Evolutionary conservation across 208 protist genomes (phyloP).

Genomic region (Trypanosoma lewisi): DNA sequence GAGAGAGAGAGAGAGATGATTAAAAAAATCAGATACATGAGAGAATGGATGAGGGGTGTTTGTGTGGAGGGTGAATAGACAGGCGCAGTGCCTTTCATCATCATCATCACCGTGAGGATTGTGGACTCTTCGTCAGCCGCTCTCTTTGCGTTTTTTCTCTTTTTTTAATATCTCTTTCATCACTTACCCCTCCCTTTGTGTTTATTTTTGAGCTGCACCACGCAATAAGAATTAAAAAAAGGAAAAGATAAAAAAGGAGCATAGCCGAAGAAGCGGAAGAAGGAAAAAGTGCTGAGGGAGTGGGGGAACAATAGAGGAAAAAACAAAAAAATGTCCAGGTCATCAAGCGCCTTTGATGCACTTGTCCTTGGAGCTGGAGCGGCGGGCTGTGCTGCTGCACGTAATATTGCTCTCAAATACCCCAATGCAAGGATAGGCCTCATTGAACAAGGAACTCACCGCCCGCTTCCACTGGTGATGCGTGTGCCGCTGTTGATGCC

Average conservation of each 20-base stretch:
- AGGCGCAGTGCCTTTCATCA: too few species aligned
- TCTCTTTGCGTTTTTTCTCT: too few species aligned
- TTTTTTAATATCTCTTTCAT: too few species aligned
- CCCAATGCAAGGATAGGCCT: constrained; percentile 52
- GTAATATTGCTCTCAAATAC: constrained; percentile 45
- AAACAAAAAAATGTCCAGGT: constrained; percentile 2
- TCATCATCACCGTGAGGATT: too few species aligned
- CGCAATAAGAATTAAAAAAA: too few species aligned
- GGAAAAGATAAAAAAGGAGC: neutral
- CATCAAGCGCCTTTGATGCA: constrained; percentile 54
- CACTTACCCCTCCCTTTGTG: too few species aligned
- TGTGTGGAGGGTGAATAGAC: too few species aligned
- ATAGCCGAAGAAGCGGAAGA: neutral
- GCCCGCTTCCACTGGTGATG: constrained; percentile 30
- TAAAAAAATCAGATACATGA: neutral
- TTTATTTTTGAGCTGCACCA: too few species aligned
- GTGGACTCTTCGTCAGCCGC: too few species aligned
- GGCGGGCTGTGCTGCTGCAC: constrained; percentile 61
- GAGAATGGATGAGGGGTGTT: constrained; percentile 1
- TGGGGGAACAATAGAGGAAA: neutral
- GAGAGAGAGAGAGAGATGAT: neutral
- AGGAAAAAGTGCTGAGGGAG: constrained; percentile 6
- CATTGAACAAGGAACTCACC: constrained; percentile 50
- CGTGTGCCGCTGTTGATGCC: constrained; percentile 56
- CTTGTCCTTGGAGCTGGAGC: constrained; percentile 71